Evolutionary conservation across 192 early-diverging fungal species (phyloP), one percentile per base, ranked within the genome.

Genomic region (Podila minutissima): DNA sequence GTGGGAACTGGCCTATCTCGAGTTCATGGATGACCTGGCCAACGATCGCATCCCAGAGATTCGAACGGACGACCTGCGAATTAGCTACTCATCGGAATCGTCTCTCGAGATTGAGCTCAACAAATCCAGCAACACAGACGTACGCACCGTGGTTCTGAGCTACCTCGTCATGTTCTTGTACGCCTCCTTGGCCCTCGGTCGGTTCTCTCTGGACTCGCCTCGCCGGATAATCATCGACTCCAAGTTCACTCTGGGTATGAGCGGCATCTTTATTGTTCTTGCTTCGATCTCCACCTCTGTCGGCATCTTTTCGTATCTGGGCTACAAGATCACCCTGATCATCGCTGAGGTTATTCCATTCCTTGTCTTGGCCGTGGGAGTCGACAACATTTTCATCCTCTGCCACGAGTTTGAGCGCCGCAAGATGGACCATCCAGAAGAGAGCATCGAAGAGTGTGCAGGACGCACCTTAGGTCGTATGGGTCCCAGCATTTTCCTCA

Each of bases 301-400:
- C 20, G 91, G 91, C 22, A 82, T 91, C 24, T 90, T 92, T 28
- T 89, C 90, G 3, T 84, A 87, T 49, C 73, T 88, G 10, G 91
- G 91, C 10, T 82, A 86, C 62, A 90, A 90, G 72, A 86, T 86
- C 19, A 91, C 91, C 0, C 62, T 92, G 58, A 92, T 92, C 75
- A 90, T 91, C 63, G 89, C 89, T 5, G 91, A 92, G 55, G 91
- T 92, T 4, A 91, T 92, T 74, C 91, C 91, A 0, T 92, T 92
- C 69, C 67, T 92, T 35, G 91, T 90, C 12, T 66, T 92, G 38
- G 91, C 91, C 7, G 89, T 92, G 10, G 90, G 91, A 60, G 91
- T 92, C 0, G 91, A 92, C 60, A 92, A 92, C 57, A 90, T 92
- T 60, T 92, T 92, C 67, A 88, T 92, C 62, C 74, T 92, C 17